phyloP scores from a whole-genome alignment of 1,284 basidiomycete genomes.

The Ceratobasidium sp. region DNA sequence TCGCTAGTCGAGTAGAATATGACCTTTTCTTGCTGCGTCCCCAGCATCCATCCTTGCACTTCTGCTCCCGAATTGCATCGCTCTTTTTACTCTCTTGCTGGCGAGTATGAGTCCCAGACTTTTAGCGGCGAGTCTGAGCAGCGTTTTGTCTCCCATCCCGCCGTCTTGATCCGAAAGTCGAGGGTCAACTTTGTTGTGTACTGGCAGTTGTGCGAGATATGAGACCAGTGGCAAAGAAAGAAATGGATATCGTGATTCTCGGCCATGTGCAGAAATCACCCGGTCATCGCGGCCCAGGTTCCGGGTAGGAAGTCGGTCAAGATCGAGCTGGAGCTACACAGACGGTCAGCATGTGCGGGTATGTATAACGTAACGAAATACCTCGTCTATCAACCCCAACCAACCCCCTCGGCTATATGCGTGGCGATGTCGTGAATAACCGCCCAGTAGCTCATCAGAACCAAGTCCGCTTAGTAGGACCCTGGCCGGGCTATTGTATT shows the following conservation, averaged over 20 bases:
- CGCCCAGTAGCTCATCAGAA: constrained; percentile 94
- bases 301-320: constrained; percentile 87
- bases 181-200: constrained; percentile 82
- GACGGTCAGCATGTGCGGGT: background rate
- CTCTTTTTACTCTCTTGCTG: constrained; percentile 80
- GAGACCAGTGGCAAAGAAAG: constrained; percentile 79
- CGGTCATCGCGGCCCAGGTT: constrained; percentile 96
- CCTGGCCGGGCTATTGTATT: constrained; percentile 76
- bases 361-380: constrained; percentile 48
- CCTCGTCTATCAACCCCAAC: constrained; percentile 81
- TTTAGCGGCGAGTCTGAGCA: constrained; percentile 75
- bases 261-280: constrained; percentile 84
- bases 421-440: constrained; percentile 89
- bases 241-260: constrained; percentile 91
- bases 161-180: constrained; percentile 54
- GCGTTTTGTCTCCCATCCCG: constrained; percentile 86
- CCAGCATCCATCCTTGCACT: constrained; percentile 85
- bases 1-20: constrained; percentile 6
- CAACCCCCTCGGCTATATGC: constrained; percentile 74
- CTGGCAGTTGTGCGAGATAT: constrained; percentile 76
- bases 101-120: constrained; percentile 74
- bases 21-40: constrained; percentile 44
- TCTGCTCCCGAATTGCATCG: constrained; percentile 97
- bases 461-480: constrained; percentile 93
- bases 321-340: constrained; percentile 85